Percentiles rank a stretch among this genome's conserved stretches.
Conservation (phyloP, 2,329 filamentous ascomycete species). For the Trichoderma citrinoviride region DNA sequence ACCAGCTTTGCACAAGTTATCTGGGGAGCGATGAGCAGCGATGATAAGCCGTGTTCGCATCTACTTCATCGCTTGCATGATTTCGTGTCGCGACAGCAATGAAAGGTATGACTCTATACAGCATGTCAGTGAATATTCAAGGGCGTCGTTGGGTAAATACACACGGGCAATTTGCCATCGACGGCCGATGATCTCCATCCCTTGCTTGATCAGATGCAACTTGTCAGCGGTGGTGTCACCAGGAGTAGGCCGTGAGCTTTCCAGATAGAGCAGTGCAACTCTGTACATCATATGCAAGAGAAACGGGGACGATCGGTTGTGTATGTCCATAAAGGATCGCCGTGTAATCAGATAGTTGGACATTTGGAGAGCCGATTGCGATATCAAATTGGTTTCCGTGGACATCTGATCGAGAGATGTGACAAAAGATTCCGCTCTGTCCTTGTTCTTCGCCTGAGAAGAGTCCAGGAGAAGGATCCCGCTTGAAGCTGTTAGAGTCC, state of each 20-base stretch:
- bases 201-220: constrained; percentile 1
- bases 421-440: not conserved
- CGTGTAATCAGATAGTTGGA: not conserved
- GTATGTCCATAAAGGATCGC: not conserved
- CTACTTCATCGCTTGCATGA: constrained; percentile 15
- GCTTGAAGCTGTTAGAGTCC: not conserved
- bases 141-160: not conserved
- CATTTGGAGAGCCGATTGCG: constrained; percentile 5
- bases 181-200: not conserved
- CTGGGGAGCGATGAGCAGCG: too few species aligned
- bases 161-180: constrained; percentile 13
- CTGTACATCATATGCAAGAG: constrained; percentile 18
- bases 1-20: too few species aligned
- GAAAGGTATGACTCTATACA: constrained; percentile 13
- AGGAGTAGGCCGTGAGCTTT: not conserved
- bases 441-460: not conserved
- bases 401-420: constrained; percentile 8
- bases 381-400: not conserved
- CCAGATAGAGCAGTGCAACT: not conserved
- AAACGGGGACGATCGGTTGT: not conserved
- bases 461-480: constrained; percentile 9
- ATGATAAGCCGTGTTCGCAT: not conserved
- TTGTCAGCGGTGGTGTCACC: not conserved
- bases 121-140: not conserved
- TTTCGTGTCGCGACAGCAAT: constrained; percentile 10